Evolutionary conservation across 148 eudicot species (phyloP).

Genomic region (Rhododendron vialii): DNA sequence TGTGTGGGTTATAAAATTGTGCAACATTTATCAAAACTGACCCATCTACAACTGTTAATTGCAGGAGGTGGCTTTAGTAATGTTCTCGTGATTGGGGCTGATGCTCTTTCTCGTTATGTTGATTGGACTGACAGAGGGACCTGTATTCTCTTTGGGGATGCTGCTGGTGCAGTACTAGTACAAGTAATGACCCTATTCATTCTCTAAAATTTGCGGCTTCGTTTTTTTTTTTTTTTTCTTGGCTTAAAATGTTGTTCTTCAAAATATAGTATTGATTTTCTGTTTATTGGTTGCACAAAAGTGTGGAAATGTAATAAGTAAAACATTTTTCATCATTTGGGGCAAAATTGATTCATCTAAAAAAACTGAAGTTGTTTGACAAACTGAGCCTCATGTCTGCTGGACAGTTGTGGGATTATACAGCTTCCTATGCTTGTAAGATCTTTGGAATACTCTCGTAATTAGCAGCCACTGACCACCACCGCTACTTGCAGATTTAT

Average conservation of each 20-base stretch:
- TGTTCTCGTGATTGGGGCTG: slow-evolving; percentile 93
- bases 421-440: background rate
- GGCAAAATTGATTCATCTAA: background rate
- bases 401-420: background rate
- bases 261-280: background rate
- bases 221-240: background rate
- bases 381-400: background rate
- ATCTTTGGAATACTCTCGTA: background rate
- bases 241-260: background rate
- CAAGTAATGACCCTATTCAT: slow-evolving; percentile 41
- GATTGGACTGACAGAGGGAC: slow-evolving; percentile 99
- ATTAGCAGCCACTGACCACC: background rate
- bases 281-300: background rate
- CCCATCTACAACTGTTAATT: background rate
- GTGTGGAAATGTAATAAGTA: background rate
- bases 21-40: background rate
- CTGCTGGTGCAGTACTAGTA: slow-evolving; percentile 93
- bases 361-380: background rate
- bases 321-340: background rate
- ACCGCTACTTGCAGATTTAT: background rate
- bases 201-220: background rate
- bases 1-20: background rate
- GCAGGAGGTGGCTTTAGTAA: slow-evolving; percentile 82
- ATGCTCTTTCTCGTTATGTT: slow-evolving; percentile 85
- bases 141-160: slow-evolving; percentile 98